Evolutionary conservation across 768 basidiomycete species (phyloP).

Genomic region (Leccinum boreale): DNA sequence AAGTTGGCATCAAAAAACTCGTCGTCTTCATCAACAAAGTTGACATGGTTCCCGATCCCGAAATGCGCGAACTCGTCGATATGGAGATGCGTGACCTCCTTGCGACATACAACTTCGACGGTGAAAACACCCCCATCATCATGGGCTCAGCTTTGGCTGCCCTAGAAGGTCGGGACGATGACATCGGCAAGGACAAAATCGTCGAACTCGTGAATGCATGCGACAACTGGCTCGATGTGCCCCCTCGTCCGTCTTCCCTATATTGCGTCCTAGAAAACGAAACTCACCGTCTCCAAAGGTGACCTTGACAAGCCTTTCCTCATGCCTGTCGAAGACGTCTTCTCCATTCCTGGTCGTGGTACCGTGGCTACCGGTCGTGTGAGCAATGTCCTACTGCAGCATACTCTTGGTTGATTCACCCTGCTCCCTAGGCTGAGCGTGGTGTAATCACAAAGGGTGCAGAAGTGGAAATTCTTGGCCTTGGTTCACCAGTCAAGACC

Average conservation of each 20-base stretch:
- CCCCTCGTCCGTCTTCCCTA: conserved; percentile 59
- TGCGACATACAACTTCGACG: conserved; percentile 89
- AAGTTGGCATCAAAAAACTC: conserved; percentile 95
- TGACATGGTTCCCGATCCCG: conserved; percentile 91
- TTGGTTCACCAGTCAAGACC: conserved; percentile 80
- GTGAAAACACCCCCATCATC: conserved; percentile 96
- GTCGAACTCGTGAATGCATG: conserved; percentile 79
- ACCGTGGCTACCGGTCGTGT: conserved; percentile 96
- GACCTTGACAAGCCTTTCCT: conserved; percentile 98
- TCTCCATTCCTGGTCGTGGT: conserved; percentile 97
- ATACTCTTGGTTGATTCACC: background rate
- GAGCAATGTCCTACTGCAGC: conserved; percentile 24
- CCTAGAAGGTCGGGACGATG: conserved; percentile 79
- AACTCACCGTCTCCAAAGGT: conserved; percentile 43
- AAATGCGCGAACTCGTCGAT: conserved; percentile 99
- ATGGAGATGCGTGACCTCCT: conserved; percentile 99
- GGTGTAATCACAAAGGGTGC: conserved; percentile 87
- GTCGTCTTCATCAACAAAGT: conserved; percentile 99
- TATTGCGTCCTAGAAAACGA: background rate
- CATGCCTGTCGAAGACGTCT: conserved; percentile 93
- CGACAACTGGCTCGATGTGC: conserved; percentile 93
- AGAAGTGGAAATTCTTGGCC: conserved; percentile 91
- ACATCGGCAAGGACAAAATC: conserved; percentile 80
- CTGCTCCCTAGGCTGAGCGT: conserved; percentile 69
- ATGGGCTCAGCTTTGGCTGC: conserved; percentile 97